Evolutionary conservation across 345 rosid species (phyloP), one percentile per base, ranked within the genome.

Genomic region (Balakata baccata): DNA sequence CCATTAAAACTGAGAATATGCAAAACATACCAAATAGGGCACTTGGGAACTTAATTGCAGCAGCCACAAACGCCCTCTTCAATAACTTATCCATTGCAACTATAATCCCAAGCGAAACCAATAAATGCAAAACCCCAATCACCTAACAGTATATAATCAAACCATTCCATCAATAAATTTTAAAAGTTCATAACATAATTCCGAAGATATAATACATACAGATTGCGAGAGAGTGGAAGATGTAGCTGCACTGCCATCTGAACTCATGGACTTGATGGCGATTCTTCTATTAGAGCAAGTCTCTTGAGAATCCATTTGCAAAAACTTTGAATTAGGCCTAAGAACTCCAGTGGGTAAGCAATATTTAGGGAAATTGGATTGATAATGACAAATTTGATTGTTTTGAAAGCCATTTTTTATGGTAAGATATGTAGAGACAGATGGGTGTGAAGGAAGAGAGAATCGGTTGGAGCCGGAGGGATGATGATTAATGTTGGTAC

Each of bases 1-100:
- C 71, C 70, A 85, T 77, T 66, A 94, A 78, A 74, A 89, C 88
- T 54, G 97, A 85, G 81, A 94, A 94, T 67, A 92, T 94, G 83
- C 97, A 94, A 68, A 94, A 94, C 98, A 94, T 94, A 43, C 98
- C 98, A 73, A 94, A 92, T 62, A 94, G 76, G 11, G 97, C 98
- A 69, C 98, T 94, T 16, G 98, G 98, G 78, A 94, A 94, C 87
- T 92, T 90, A 47, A 94, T 87, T n/a, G 96, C 87, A 18, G 98
- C 97, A 11, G 87, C 89, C 49, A 87, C 79, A 84, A 94, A 94
- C 13, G 93, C 97, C 71, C 78, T 64, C 68, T 92, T 89, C 89
- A 94, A 87, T 46, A 81, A 84, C 64, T 80, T 83, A 56, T 94
- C 98, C 83, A 77, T 74, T 8, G 96, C 97, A n/a, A 94, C 84